phyloP scores from a whole-genome alignment of 768 basidiomycete species.

The Scleroderma bovista region DNA sequence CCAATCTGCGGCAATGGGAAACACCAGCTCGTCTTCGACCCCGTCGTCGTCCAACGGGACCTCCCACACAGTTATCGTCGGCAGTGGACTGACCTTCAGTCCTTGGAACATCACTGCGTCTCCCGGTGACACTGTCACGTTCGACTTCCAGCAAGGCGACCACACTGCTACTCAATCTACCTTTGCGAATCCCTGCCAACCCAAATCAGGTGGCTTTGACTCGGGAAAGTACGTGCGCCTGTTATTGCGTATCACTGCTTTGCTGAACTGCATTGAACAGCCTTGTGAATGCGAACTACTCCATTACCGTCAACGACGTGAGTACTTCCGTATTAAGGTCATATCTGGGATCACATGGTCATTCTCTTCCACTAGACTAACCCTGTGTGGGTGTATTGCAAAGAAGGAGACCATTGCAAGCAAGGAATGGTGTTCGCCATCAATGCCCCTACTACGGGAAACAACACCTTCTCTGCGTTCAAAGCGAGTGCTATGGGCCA shows the following conservation, averaged over 20 bases:
- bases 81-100: constrained; percentile 35
- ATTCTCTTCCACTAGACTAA: constrained; percentile 30
- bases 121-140: constrained; percentile 42
- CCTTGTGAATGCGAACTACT: constrained; percentile 43
- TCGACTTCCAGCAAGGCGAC: constrained; percentile 41
- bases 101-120: constrained; percentile 44
- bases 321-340: neutral
- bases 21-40: constrained; percentile 11
- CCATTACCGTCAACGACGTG: constrained; percentile 50
- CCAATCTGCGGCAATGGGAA: constrained; percentile 45
- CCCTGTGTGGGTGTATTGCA: constrained; percentile 55
- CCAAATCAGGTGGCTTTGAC: constrained; percentile 41
- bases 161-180: constrained; percentile 41
- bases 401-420: constrained; percentile 45
- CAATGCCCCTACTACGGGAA: constrained; percentile 47
- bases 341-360: neutral
- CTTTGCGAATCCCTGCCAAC: constrained; percentile 33
- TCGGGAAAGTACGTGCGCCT: constrained; percentile 39
- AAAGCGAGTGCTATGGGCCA: constrained; percentile 34
- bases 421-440: constrained; percentile 56
- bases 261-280: no score
- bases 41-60: constrained; percentile 12
- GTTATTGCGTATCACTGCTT: no score
- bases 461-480: constrained; percentile 53
- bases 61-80: constrained; percentile 39